Conservation (phyloP, 129 eudicot species). For the Artemisia tridentata region DNA sequence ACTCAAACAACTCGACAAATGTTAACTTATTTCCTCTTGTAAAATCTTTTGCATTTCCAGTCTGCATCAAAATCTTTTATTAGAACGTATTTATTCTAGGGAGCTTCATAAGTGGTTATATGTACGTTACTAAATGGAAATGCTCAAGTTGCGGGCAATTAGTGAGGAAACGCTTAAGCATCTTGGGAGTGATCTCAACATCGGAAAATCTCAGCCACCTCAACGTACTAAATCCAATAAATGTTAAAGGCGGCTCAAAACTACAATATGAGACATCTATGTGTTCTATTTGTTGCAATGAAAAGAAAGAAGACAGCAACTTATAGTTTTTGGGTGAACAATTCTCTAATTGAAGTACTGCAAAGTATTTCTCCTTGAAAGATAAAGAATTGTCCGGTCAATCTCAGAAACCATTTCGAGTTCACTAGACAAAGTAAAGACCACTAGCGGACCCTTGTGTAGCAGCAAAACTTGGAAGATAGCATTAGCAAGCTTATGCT, state of each 20-base stretch:
- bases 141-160: slow-evolving; percentile 19
- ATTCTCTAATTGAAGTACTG: not conserved
- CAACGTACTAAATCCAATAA: slow-evolving; percentile 23
- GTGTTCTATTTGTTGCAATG: slow-evolving; percentile 4
- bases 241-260: slow-evolving; percentile 17
- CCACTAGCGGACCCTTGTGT: slow-evolving; percentile 19
- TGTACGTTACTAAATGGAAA: not conserved
- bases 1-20: not conserved
- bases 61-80: not conserved
- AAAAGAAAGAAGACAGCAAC: slow-evolving; percentile 17
- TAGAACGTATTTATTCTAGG: not conserved
- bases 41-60: not conserved
- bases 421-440: not conserved
- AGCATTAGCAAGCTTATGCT: not conserved
- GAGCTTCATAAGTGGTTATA: not conserved
- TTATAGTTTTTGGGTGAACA: not conserved
- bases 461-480: slow-evolving; percentile 18
- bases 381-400: slow-evolving; percentile 14
- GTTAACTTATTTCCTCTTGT: not conserved
- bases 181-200: slow-evolving; percentile 3
- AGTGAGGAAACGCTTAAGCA: slow-evolving; percentile 11
- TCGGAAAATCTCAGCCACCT: not conserved
- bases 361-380: slow-evolving; percentile 17
- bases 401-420: slow-evolving; percentile 8
- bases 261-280: slow-evolving; percentile 9